These are phyloP conservation scores for Podospora appendiculata DNA, from an alignment of 495 filamentous ascomycete genomes.

Conservation along the genomic window DNA sequence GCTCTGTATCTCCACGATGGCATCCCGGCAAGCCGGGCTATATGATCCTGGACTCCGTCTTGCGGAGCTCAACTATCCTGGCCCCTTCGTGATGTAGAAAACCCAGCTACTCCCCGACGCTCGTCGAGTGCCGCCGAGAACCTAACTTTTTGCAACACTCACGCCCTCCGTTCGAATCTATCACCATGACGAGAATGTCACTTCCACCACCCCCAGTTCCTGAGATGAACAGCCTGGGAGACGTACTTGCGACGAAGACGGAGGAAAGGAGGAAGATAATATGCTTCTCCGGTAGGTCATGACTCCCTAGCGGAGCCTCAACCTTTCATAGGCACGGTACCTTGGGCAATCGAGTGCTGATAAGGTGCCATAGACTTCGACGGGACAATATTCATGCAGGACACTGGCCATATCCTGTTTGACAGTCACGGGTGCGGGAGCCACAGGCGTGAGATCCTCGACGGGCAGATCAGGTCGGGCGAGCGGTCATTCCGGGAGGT, in stretches of 20 bases:
- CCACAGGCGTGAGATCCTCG: conserved; percentile 47
- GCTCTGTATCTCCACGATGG: not conserved
- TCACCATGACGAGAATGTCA: too few species aligned
- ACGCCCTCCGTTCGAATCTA: too few species aligned
- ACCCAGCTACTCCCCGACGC: too few species aligned
- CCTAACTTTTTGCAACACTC: too few species aligned
- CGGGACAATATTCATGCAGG: conserved; percentile 74
- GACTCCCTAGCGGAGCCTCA: too few species aligned
- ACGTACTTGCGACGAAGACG: not conserved
- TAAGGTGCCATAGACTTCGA: conserved; percentile 52
- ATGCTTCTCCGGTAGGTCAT: conserved; percentile 41
- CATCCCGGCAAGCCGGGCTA: not conserved
- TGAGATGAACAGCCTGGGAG: not conserved
- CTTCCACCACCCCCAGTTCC: too few species aligned
- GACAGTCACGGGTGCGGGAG: conserved; percentile 59
- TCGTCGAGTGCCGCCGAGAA: too few species aligned
- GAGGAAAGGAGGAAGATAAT: conserved; percentile 41
- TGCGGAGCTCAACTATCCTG: too few species aligned
- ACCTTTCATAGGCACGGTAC: too few species aligned
- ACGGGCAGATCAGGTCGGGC: conserved; percentile 60
- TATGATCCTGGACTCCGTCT: too few species aligned
- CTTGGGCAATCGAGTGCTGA: not conserved
- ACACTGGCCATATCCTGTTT: conserved; percentile 68
- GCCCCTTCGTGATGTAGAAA: too few species aligned
- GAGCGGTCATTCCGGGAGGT: conserved; percentile 65